These are phyloP conservation scores for Lactifluus echinatus DNA, from an alignment of 768 basidiomycete genomes.

Conservation along the genomic window DNA sequence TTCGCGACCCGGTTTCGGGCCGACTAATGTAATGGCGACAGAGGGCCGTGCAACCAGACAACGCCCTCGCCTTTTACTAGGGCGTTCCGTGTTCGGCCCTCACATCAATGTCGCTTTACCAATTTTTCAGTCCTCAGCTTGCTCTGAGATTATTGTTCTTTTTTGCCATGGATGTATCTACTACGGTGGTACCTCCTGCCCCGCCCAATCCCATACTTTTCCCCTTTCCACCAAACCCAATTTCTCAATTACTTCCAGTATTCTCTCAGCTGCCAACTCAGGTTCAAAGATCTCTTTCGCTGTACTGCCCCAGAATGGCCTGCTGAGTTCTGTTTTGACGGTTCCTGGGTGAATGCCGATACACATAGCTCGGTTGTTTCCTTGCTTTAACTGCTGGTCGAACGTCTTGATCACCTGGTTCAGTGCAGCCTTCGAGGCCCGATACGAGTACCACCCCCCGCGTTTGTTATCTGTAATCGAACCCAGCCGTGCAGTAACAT, in stretches of 20 bases:
- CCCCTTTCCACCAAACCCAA: constrained; percentile 38
- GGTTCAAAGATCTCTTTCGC: constrained; percentile 39
- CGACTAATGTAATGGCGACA: constrained; percentile 27
- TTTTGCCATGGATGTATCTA: not conserved
- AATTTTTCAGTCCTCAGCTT: constrained; percentile 51
- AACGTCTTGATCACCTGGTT: constrained; percentile 57
- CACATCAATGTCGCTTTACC: constrained; percentile 39
- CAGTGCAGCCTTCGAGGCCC: constrained; percentile 52
- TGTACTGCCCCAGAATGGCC: constrained; percentile 40
- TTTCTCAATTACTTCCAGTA: constrained; percentile 38
- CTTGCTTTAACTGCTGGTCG: constrained; percentile 43
- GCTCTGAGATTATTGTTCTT: constrained; percentile 27
- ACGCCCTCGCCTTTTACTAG: constrained; percentile 66
- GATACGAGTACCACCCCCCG: constrained; percentile 58
- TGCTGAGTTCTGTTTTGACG: constrained; percentile 51
- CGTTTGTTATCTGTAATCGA: constrained; percentile 48
- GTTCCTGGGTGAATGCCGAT: constrained; percentile 54
- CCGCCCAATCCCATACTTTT: constrained; percentile 50
- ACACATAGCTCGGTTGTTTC: constrained; percentile 40
- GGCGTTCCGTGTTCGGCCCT: constrained; percentile 53
- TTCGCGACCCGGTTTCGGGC: not conserved
- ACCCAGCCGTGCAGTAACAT: constrained; percentile 51
- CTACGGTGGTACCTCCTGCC: constrained; percentile 36
- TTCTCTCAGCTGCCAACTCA: constrained; percentile 38
- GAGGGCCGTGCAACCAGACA: constrained; percentile 49